These are phyloP conservation scores for Imleria badia DNA, from an alignment of 768 basidiomycete species.

Conservation along the genomic window DNA sequence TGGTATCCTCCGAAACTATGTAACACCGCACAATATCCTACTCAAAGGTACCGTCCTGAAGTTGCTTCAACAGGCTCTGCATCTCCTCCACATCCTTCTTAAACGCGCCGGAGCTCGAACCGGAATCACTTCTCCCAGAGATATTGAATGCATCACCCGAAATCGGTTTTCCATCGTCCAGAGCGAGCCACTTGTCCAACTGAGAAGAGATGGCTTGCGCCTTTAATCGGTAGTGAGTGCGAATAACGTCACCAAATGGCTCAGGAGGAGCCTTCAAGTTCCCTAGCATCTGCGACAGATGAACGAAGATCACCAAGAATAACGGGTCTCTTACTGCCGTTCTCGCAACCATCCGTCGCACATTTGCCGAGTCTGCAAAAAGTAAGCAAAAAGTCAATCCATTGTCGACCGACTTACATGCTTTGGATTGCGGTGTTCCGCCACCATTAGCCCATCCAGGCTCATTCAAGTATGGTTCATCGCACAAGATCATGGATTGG, in stretches of 20 bases:
- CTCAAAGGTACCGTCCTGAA: conserved; percentile 35
- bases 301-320: conserved; percentile 6
- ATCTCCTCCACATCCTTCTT: conserved; percentile 71
- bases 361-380: conserved; percentile 78
- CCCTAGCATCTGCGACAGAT: conserved; percentile 66
- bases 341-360: conserved; percentile 88
- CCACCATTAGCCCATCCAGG: conserved; percentile 79
- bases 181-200: conserved; percentile 72
- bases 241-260: conserved; percentile 84
- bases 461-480: conserved; percentile 90
- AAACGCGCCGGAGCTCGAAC: conserved; percentile 57
- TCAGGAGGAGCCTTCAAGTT: conserved; percentile 81
- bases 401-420: conserved; percentile 51
- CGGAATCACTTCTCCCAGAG: conserved; percentile 35
- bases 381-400: conserved; percentile 8
- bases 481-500: conserved; percentile 94
- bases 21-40: not conserved
- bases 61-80: conserved; percentile 54
- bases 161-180: conserved; percentile 71
- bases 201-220: conserved; percentile 66
- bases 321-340: conserved; percentile 61
- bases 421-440: conserved; percentile 72
- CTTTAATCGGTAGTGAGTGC: conserved; percentile 89
- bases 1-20: not conserved
- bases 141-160: conserved; percentile 53